Evolutionary conservation across 2,329 filamentous ascomycete species (phyloP).

Genomic region (Cercospora citrullina): DNA sequence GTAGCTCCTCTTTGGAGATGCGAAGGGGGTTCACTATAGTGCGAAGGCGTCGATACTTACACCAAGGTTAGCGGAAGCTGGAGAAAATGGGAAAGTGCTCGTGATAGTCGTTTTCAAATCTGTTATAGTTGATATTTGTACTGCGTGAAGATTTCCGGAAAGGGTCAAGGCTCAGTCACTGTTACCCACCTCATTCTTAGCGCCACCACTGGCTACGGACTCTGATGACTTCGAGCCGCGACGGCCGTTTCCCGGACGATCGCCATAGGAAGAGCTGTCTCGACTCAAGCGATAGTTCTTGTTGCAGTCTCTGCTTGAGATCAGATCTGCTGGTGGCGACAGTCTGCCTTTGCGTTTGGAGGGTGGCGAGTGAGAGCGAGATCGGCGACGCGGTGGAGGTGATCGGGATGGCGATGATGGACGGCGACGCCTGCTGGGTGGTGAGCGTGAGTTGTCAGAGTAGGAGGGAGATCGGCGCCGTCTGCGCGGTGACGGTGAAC

Average conservation of each 20-base stretch:
- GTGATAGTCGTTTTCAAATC: slow-evolving; percentile 6
- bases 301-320: slow-evolving; percentile 19
- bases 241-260: slow-evolving; percentile 9
- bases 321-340: slow-evolving; percentile 24
- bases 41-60: slow-evolving; percentile 3
- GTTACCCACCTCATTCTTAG: slow-evolving; percentile 20
- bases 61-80: slow-evolving; percentile 6
- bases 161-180: slow-evolving; percentile 10
- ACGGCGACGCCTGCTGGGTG: slow-evolving; percentile 70
- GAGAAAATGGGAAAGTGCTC: background rate
- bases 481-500: slow-evolving; percentile 37
- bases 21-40: slow-evolving; percentile 10
- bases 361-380: slow-evolving; percentile 29
- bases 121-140: slow-evolving; percentile 10
- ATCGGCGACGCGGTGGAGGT: slow-evolving; percentile 19
- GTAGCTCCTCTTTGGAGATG: slow-evolving; percentile 19
- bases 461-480: slow-evolving; percentile 58
- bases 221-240: slow-evolving; percentile 10
- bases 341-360: slow-evolving; percentile 29
- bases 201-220: slow-evolving; percentile 11
- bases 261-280: slow-evolving; percentile 19
- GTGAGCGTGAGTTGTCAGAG: slow-evolving; percentile 66
- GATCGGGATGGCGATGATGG: slow-evolving; percentile 53
- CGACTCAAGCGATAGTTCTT: slow-evolving; percentile 25
- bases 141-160: background rate